Evolutionary conservation across 768 basidiomycete genomes (phyloP).

Genomic region (Boletus eberwhitei): DNA sequence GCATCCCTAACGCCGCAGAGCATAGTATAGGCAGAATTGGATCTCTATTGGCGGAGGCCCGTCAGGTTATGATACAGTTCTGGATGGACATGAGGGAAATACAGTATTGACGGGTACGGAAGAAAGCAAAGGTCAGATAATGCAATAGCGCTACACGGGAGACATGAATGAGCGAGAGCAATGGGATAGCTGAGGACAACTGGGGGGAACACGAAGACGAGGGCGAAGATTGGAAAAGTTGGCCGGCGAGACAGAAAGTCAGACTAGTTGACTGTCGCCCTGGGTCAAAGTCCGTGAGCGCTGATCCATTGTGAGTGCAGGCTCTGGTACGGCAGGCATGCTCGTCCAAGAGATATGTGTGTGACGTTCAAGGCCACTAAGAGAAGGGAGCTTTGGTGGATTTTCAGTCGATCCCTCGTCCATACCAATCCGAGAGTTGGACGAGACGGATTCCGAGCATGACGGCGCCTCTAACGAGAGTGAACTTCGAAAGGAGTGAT

Average conservation of each 20-base stretch:
- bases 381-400: neutral
- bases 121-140: neutral
- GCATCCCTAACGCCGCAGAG: slow-evolving; percentile 1
- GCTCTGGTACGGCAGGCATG: neutral
- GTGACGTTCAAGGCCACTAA: neutral
- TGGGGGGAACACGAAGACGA: no score
- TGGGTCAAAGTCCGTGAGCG: neutral
- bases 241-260: neutral
- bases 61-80: neutral
- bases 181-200: neutral
- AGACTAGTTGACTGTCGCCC: neutral
- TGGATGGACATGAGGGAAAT: neutral
- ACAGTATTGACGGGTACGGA: neutral
- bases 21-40: neutral
- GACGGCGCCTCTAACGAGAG: neutral
- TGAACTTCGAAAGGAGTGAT: neutral
- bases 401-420: neutral
- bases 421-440: neutral
- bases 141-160: neutral
- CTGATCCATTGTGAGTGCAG: neutral
- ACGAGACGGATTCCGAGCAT: neutral
- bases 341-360: neutral
- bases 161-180: neutral
- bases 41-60: neutral
- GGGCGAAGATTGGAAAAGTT: no score